phyloP scores from a whole-genome alignment of 176 grass and related monocot species.

The Cenchrus purpureus region DNA sequence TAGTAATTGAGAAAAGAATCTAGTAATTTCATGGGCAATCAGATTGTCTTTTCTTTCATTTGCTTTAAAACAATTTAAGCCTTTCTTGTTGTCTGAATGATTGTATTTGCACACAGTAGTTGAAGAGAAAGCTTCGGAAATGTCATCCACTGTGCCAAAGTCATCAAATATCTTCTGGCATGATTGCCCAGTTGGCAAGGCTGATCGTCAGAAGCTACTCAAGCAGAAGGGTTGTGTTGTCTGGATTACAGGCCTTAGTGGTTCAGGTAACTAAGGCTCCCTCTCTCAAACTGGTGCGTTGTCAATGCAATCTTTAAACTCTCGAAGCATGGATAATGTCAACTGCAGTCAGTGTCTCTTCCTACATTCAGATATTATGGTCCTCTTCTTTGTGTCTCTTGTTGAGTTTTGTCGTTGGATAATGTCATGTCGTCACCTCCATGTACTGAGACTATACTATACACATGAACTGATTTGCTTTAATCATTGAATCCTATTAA shows the following conservation, averaged over 20 bases:
- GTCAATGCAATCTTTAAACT: background rate
- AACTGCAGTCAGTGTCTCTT: background rate
- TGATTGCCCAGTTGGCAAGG: conserved; percentile 69
- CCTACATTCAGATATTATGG: background rate
- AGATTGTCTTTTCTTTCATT: background rate
- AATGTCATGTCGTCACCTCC: background rate
- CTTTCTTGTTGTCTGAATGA: background rate
- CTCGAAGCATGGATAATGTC: background rate
- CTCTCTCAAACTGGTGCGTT: background rate
- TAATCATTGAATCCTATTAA: background rate
- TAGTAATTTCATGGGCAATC: background rate
- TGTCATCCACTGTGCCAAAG: conserved; percentile 53
- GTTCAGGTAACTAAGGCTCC: conserved; percentile 56
- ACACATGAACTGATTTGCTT: background rate
- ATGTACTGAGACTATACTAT: background rate
- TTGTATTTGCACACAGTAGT: conserved; percentile 29
- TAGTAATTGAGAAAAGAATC: background rate
- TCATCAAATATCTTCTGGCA: conserved; percentile 85
- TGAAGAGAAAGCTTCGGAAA: conserved; percentile 21
- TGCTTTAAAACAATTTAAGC: background rate
- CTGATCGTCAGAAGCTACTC: conserved; percentile 70
- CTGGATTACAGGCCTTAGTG: conserved; percentile 91
- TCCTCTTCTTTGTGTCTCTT: background rate
- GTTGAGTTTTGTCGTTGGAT: background rate
- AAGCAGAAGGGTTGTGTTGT: conserved; percentile 87